Percentiles rank a stretch among this genome's conserved stretches.
Conservation (phyloP, 2,329 filamentous ascomycete species). For the Cladophialophora bantiana region DNA sequence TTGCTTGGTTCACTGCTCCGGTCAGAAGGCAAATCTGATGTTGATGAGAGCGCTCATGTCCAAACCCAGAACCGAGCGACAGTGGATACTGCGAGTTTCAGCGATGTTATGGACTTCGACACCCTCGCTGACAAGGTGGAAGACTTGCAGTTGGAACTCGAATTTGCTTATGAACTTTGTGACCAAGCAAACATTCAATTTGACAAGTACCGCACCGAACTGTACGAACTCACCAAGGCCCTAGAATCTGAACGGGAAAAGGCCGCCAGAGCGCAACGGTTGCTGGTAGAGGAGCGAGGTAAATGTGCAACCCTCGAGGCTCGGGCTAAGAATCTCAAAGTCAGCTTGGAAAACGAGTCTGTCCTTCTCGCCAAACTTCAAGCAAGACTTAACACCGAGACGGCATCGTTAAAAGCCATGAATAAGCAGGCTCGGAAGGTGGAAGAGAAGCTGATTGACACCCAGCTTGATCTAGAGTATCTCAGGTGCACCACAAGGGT, state of each 20-base stretch:
- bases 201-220: slow-evolving; percentile 26
- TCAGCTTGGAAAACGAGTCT: slow-evolving; percentile 21
- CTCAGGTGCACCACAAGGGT: slow-evolving; percentile 27
- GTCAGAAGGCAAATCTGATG: not conserved
- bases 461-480: slow-evolving; percentile 35
- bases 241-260: slow-evolving; percentile 13
- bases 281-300: slow-evolving; percentile 15
- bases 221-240: slow-evolving; percentile 22
- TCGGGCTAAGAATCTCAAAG: slow-evolving; percentile 8
- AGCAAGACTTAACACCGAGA: slow-evolving; percentile 28
- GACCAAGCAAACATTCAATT: slow-evolving; percentile 34
- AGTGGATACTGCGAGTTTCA: not conserved
- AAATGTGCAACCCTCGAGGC: not conserved
- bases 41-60: not conserved
- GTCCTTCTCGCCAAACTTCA: slow-evolving; percentile 15
- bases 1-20: no score
- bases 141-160: slow-evolving; percentile 24
- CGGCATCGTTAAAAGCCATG: slow-evolving; percentile 22
- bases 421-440: slow-evolving; percentile 24
- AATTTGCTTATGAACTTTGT: slow-evolving; percentile 26
- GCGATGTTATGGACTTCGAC: slow-evolving; percentile 24
- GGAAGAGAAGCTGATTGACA: slow-evolving; percentile 26
- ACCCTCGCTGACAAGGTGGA: slow-evolving; percentile 31
- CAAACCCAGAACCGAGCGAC: not conserved
- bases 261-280: slow-evolving; percentile 2